A percentile compares a stretch with the other conserved stretches of the same genome.
These are phyloP conservation scores for Cystobasidium onofrii DNA, from an alignment of 768 basidiomycete genomes.

Conservation along the genomic window DNA sequence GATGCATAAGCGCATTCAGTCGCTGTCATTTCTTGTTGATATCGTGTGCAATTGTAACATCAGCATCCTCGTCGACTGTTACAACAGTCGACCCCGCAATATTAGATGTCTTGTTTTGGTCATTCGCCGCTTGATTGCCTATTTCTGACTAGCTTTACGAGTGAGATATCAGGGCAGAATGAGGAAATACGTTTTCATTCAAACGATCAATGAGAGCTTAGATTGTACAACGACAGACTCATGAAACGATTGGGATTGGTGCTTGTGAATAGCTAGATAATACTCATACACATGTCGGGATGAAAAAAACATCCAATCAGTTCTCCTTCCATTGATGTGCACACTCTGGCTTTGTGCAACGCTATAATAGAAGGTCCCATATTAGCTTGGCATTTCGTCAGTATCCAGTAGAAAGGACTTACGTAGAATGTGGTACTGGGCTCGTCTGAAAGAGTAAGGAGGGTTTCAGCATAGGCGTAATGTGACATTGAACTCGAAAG, in stretches of 20 bases:
- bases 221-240: not conserved
- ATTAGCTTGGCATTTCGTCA: not conserved
- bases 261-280: too few species aligned
- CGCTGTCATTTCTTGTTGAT: not conserved
- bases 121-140: too few species aligned
- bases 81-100: too few species aligned
- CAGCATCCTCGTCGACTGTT: too few species aligned
- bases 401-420: conserved; percentile 2
- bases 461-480: conserved; percentile 50
- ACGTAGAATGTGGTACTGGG: conserved; percentile 43
- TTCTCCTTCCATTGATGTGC: conserved; percentile 34
- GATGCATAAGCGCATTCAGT: not conserved
- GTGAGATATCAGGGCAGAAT: too few species aligned
- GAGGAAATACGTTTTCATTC: too few species aligned
- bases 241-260: too few species aligned
- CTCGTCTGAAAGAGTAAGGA: conserved; percentile 33
- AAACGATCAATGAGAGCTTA: too few species aligned
- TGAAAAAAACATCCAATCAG: too few species aligned
- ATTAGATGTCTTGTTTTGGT: too few species aligned
- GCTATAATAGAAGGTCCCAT: not conserved
- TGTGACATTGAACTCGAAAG: not conserved
- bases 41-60: not conserved
- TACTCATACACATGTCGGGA: too few species aligned
- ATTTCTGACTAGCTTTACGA: too few species aligned
- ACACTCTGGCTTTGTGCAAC: conserved; percentile 15